These are phyloP conservation scores for Colletotrichum sp. DNA, from an alignment of 2,329 filamentous ascomycete genomes.

Conservation along the genomic window DNA sequence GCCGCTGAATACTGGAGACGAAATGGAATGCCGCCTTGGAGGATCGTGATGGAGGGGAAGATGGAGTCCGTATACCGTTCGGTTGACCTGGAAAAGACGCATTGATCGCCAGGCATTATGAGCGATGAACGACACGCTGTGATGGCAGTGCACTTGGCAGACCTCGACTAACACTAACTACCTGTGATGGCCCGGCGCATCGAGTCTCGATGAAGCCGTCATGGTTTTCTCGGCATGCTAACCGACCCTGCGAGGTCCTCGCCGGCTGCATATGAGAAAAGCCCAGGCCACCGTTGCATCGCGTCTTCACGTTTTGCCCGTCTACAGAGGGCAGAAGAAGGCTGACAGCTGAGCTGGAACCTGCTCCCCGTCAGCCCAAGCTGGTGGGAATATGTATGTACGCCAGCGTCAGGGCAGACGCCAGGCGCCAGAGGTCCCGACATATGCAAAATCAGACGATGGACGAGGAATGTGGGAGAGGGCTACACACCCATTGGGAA, in stretches of 20 bases:
- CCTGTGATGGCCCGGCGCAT: background rate
- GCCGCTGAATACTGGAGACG: background rate
- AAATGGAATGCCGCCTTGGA: background rate
- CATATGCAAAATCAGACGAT: background rate
- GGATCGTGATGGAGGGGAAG: background rate
- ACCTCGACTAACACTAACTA: background rate
- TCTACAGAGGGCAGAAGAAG: background rate
- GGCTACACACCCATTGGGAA: background rate
- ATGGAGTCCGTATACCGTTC: background rate
- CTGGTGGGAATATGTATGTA: background rate
- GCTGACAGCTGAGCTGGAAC: background rate
- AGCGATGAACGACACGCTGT: background rate
- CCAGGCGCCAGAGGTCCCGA: background rate
- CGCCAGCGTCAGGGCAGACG: background rate
- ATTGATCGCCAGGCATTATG: background rate
- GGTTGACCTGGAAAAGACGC: background rate
- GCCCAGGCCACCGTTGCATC: background rate
- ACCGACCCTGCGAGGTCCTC: background rate
- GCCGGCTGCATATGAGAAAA: background rate
- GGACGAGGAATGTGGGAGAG: constrained; percentile 3
- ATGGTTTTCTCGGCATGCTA: background rate
- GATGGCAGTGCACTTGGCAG: constrained; percentile 3
- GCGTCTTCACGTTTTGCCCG: background rate
- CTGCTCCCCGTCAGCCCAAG: background rate
- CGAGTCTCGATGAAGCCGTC: background rate